These are phyloP conservation scores for Quercus agrifolia DNA, from an alignment of 306 rosid genomes.

Conservation along the genomic window DNA sequence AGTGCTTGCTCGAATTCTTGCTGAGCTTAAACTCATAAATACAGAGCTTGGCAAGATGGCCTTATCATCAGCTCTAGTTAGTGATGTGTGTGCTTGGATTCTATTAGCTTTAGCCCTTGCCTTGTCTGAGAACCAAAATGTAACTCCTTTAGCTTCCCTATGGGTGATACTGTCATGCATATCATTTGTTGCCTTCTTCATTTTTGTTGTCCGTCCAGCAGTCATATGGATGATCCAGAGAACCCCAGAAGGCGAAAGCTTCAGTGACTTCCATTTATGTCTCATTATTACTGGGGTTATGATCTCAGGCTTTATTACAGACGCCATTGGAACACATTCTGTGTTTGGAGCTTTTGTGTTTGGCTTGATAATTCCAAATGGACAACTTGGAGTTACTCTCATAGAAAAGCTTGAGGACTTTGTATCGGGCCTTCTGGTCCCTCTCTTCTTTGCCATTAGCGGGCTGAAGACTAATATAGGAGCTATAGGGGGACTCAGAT, in stretches of 20 bases:
- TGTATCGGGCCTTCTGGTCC: slow-evolving; percentile 80
- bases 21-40: slow-evolving; percentile 75
- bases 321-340: slow-evolving; percentile 87
- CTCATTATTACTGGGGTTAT: slow-evolving; percentile 84
- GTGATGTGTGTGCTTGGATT: slow-evolving; percentile 86
- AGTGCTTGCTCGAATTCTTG: slow-evolving; percentile 68
- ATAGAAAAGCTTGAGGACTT: slow-evolving; percentile 96
- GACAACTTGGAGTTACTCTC: slow-evolving; percentile 77
- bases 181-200: slow-evolving; percentile 53
- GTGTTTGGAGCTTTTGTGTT: slow-evolving; percentile 95
- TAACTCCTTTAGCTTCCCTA: slow-evolving; percentile 52
- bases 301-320: slow-evolving; percentile 84
- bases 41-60: slow-evolving; percentile 75
- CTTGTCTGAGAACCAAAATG: slow-evolving; percentile 45
- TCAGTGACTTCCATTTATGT: slow-evolving; percentile 71
- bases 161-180: slow-evolving; percentile 73
- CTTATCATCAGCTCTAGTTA: slow-evolving; percentile 61
- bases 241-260: slow-evolving; percentile 85
- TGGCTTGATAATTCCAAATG: slow-evolving; percentile 84
- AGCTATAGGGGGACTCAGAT: slow-evolving; percentile 25
- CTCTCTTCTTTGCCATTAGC: slow-evolving; percentile 86
- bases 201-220: slow-evolving; percentile 54
- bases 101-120: slow-evolving; percentile 82
- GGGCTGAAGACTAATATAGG: slow-evolving; percentile 70
- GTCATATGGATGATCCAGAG: slow-evolving; percentile 54